phyloP scores from a whole-genome alignment of 352 stramenopile species.

The Pythium periplocum region DNA sequence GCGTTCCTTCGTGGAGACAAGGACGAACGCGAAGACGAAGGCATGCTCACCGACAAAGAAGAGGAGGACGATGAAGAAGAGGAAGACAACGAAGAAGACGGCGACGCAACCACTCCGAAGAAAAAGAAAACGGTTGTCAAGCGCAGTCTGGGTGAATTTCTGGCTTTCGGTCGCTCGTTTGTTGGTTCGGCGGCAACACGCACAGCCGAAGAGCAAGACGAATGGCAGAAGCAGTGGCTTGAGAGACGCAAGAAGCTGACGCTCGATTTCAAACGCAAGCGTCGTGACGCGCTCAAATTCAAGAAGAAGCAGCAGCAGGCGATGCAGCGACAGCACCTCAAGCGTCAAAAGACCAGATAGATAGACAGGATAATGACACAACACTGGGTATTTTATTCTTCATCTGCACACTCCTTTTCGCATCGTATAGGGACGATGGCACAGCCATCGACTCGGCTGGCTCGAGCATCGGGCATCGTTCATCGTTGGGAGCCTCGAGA shows the following conservation, averaged over 20 bases:
- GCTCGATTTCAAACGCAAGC: constrained; percentile 79
- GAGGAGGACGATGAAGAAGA: constrained; percentile 15
- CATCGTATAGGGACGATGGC: too few species aligned
- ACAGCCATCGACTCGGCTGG: too few species aligned
- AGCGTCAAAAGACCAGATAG: constrained; percentile 28
- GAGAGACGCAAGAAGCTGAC: constrained; percentile 70
- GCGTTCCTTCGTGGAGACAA: constrained; percentile 20
- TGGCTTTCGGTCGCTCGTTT: constrained; percentile 60
- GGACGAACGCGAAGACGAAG: constrained; percentile 34
- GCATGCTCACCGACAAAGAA: constrained; percentile 24
- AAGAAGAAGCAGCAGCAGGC: constrained; percentile 67
- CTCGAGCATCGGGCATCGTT: too few species aligned
- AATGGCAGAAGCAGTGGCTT: constrained; percentile 29
- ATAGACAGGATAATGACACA: too few species aligned
- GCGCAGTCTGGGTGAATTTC: constrained; percentile 44
- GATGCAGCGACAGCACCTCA: constrained; percentile 19
- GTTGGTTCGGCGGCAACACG: constrained; percentile 16
- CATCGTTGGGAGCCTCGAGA: too few species aligned
- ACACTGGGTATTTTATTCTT: too few species aligned
- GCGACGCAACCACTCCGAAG: constrained; percentile 10
- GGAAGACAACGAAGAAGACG: constrained; percentile 12
- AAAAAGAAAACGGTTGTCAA: constrained; percentile 31
- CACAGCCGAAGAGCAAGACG: constrained; percentile 15
- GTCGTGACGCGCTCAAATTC: constrained; percentile 62
- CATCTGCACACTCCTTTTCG: too few species aligned